Conservation (phyloP, 257 asterid species). For the Petunia axillaris region DNA sequence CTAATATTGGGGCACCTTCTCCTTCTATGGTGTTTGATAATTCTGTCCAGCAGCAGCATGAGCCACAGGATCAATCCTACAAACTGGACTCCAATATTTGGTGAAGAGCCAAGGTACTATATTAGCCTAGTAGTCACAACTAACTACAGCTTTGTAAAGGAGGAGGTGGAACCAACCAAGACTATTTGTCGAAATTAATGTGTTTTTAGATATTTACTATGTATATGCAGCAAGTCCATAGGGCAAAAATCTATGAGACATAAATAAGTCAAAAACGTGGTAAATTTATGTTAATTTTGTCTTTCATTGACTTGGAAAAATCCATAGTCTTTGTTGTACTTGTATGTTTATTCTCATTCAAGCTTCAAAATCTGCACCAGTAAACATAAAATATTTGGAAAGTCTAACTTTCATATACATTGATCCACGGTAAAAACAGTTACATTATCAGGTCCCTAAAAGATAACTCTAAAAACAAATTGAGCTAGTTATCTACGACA, state of each 20-base stretch:
- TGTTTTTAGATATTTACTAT: background rate
- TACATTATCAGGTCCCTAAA: no score
- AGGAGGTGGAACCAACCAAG: conserved; percentile 4
- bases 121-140: background rate
- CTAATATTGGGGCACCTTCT: background rate
- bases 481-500: no score
- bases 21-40: background rate
- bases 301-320: background rate
- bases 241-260: background rate
- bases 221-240: conserved; percentile 15
- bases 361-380: background rate
- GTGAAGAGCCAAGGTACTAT: conserved; percentile 34
- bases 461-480: no score
- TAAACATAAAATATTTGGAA: no score
- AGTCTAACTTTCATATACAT: no score
- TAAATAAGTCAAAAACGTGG: background rate
- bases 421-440: no score
- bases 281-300: background rate
- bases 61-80: conserved; percentile 52
- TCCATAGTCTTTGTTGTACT: conserved; percentile 9
- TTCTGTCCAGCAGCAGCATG: conserved; percentile 37
- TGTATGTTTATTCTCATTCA: background rate
- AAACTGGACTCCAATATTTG: conserved; percentile 68
- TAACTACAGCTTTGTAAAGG: conserved; percentile 28
- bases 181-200: conserved; percentile 12